Base-by-base conservation (phyloP, 2,329 filamentous ascomycete species). In the Aureobasidium melanogenum region DNA sequence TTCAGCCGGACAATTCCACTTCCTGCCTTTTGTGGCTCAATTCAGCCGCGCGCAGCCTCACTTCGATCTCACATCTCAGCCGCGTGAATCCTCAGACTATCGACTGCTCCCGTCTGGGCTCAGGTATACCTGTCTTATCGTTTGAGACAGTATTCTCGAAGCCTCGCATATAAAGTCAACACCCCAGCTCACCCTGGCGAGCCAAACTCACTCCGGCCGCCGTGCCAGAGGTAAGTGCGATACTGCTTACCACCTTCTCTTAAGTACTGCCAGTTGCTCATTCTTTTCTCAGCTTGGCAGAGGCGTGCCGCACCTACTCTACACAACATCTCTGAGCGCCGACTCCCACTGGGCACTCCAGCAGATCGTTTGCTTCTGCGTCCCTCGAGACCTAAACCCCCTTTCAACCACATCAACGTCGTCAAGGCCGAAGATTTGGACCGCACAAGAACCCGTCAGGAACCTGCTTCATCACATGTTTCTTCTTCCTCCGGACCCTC, bases 261-360 rank as follows among this genome's bases (percentile, higher is more conserved):
- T 22, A 30, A 47, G 9, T 22, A 3, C 15, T n/a, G 54, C 9
- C 26, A 7, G 46, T 30, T n/a, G n/a, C 22, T 26, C 22, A 19
- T 41, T 50, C n/a, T 59, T 17, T 12, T 41, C 15, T 24, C 34
- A 59, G 56, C 22, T 41, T 59, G 39, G 60, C 60, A 43, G 17
- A 43, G 51, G 26, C 60, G 43, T 30, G 59, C 38, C 41, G 15
- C 26, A 6, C 24, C 26, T 19, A 32, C 60, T 38, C 17, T 61
- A 19, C 38, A 54, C 26, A 46, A 44, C 30, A 41, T 50, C 36
- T 50, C 60, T 19, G 32, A 57, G 22, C 67, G 65, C 47, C 69
- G 69, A 55, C 66, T 71, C 7, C 69, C 69, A 4, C 24, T 70
- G 32, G 69, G 69, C 22, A 68, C 69, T 30, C 68, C 66, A 5